A percentile compares a stretch with the other conserved stretches of the same genome.
These are phyloP conservation scores for Linnemannia hyalina DNA, from an alignment of 192 early-diverging fungal species.

Conservation along the genomic window DNA sequence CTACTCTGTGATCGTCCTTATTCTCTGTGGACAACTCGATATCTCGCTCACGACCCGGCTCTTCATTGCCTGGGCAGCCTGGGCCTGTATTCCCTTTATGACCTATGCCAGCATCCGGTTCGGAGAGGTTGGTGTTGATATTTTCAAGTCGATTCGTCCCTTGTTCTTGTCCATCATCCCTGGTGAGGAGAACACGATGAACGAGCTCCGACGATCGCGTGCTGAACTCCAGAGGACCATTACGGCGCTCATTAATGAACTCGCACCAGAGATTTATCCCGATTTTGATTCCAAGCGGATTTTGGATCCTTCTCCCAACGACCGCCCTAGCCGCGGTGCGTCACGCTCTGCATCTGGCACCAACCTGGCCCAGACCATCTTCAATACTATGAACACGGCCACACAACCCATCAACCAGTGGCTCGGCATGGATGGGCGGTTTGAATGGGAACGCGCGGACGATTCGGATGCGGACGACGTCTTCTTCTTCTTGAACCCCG, in stretches of 20 bases:
- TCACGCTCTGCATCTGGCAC: conserved; percentile 47
- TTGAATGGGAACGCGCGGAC: conserved; percentile 66
- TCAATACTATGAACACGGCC: conserved; percentile 34
- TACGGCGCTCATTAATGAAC: conserved; percentile 85
- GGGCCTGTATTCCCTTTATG: conserved; percentile 71
- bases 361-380: conserved; percentile 31
- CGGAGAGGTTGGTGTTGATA: conserved; percentile 81
- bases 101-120: conserved; percentile 82
- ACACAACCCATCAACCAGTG: conserved; percentile 57
- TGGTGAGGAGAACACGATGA: conserved; percentile 65
- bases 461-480: conserved; percentile 69
- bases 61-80: conserved; percentile 56
- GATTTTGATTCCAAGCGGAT: conserved; percentile 74
- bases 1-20: conserved; percentile 77
- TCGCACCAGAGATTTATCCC: conserved; percentile 83
- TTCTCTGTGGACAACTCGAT: conserved; percentile 59
- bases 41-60: conserved; percentile 53
- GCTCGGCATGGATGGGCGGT: conserved; percentile 70
- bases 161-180: conserved; percentile 81
- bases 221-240: conserved; percentile 82
- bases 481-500: conserved; percentile 65
- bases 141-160: conserved; percentile 87
- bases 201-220: conserved; percentile 76
- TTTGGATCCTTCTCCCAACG: conserved; percentile 48
- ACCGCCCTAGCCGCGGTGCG: conserved; percentile 36